A percentile compares a stretch with the other conserved stretches of the same genome.
Conservation (phyloP, 2,329 filamentous ascomycete species). For the Scytalidium sp. region DNA sequence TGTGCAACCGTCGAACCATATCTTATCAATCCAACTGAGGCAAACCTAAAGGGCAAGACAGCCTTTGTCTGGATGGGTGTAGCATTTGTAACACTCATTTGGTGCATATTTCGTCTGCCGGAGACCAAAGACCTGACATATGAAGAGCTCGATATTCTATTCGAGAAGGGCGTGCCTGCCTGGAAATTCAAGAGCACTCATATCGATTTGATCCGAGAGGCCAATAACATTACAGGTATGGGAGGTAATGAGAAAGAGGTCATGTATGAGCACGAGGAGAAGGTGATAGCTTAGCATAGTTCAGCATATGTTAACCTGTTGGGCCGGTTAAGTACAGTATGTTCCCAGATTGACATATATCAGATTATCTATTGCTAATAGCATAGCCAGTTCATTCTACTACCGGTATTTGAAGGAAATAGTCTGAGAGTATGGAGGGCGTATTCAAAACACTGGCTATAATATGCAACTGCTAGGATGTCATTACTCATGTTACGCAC, state of each 20-base stretch:
- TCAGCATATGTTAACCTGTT: slow-evolving; percentile 4
- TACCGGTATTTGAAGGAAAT: too few relatives aligned
- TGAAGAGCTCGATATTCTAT: slow-evolving; percentile 10
- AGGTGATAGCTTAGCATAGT: too few relatives aligned
- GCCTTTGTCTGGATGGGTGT: slow-evolving; percentile 4
- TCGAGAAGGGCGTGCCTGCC: slow-evolving; percentile 3
- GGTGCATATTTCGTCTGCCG: slow-evolving; percentile 27
- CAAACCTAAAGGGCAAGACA: slow-evolving; percentile 6
- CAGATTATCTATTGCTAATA: too few relatives aligned
- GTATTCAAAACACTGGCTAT: too few relatives aligned
- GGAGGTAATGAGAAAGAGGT: background rate
- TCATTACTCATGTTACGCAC: too few relatives aligned
- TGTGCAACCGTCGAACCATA: slow-evolving; percentile 71
- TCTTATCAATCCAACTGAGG: slow-evolving; percentile 1
- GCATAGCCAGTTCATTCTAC: too few relatives aligned
- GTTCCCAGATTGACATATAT: too few relatives aligned
- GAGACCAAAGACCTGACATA: slow-evolving; percentile 19
- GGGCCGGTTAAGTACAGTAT: too few relatives aligned
- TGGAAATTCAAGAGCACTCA: slow-evolving; percentile 4
- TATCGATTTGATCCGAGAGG: slow-evolving; percentile 7
- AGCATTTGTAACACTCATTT: slow-evolving; percentile 1
- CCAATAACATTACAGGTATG: background rate
- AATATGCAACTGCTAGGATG: too few relatives aligned
- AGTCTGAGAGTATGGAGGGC: too few relatives aligned
- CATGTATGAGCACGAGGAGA: background rate